A percentile compares a stretch with the other conserved stretches of the same genome.
phyloP scores from a whole-genome alignment of 2,329 filamentous ascomycete genomes.

The Cyphellophora europaea region DNA sequence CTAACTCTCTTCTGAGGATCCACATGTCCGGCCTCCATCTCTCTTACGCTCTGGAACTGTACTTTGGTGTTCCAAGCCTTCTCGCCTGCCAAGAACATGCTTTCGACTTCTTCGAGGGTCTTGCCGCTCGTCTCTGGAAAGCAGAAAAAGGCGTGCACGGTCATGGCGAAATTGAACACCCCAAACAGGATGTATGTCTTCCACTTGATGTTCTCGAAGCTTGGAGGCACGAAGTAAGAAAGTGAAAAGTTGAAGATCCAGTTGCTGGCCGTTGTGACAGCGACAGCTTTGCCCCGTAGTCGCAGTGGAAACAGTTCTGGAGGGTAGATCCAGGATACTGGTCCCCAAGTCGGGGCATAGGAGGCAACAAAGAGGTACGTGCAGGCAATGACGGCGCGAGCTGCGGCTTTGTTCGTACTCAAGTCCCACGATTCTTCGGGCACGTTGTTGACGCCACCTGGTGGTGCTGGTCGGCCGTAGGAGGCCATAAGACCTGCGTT shows the following conservation, averaged over 20 bases:
- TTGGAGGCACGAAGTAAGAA: constrained; percentile 48
- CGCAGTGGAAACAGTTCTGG: constrained; percentile 55
- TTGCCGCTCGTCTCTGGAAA: constrained; percentile 64
- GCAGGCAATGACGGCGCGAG: no score
- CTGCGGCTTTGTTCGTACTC: no score
- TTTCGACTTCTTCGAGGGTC: constrained; percentile 64
- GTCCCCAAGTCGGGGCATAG: constrained; percentile 57
- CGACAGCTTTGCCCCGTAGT: constrained; percentile 56
- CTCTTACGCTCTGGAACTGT: no score
- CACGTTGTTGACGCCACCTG: no score
- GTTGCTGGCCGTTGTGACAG: constrained; percentile 52
- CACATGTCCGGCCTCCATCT: no score
- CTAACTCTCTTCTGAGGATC: no score
- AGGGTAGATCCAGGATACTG: constrained; percentile 50
- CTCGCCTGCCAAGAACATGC: no score
- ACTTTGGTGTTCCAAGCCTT: no score
- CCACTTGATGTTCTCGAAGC: constrained; percentile 50
- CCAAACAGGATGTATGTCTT: constrained; percentile 67
- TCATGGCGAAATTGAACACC: constrained; percentile 59
- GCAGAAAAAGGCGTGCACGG: constrained; percentile 57
- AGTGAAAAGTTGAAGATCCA: constrained; percentile 53
- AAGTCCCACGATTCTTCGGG: no score
- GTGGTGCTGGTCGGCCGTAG: no score
- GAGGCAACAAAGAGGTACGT: no score
- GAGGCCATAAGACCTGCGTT: no score